Conservation (phyloP, 768 basidiomycete genomes). For the Termitomyces sp. region DNA sequence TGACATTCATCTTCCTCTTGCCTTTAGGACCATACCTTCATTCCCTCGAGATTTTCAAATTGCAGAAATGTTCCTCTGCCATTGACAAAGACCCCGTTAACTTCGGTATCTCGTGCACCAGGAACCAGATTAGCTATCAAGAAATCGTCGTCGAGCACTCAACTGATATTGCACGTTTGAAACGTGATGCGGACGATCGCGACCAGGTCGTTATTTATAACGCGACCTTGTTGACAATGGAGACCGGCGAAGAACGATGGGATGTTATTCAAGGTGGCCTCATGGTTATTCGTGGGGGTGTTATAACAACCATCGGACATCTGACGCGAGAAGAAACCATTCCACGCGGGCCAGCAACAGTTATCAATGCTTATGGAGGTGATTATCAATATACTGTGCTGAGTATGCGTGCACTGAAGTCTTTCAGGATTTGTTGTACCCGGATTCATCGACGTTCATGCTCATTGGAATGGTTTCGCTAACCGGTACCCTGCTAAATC, state of each 20-base stretch:
- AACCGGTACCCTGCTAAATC: constrained; percentile 57
- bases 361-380: constrained; percentile 65
- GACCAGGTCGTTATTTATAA: constrained; percentile 55
- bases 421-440: constrained; percentile 58
- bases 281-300: constrained; percentile 51
- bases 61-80: constrained; percentile 43
- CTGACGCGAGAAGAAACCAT: constrained; percentile 18
- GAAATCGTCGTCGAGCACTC: constrained; percentile 57
- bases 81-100: constrained; percentile 47
- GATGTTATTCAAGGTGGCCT: constrained; percentile 55
- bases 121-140: constrained; percentile 50
- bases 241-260: constrained; percentile 39
- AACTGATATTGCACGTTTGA: constrained; percentile 59
- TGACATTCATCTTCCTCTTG: neutral
- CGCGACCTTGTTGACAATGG: constrained; percentile 71
- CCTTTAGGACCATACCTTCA: constrained; percentile 59
- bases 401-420: neutral
- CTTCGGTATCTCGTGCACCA: constrained; percentile 64
- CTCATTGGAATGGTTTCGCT: constrained; percentile 62
- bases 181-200: constrained; percentile 39
- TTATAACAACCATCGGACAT: constrained; percentile 49
- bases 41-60: constrained; percentile 51
- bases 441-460: constrained; percentile 76
- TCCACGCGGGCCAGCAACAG: constrained; percentile 35
- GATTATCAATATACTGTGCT: constrained; percentile 10